These are phyloP conservation scores for Wickerhamomyces bovis DNA, from an alignment of 805 yeast species.

Conservation along the genomic window DNA sequence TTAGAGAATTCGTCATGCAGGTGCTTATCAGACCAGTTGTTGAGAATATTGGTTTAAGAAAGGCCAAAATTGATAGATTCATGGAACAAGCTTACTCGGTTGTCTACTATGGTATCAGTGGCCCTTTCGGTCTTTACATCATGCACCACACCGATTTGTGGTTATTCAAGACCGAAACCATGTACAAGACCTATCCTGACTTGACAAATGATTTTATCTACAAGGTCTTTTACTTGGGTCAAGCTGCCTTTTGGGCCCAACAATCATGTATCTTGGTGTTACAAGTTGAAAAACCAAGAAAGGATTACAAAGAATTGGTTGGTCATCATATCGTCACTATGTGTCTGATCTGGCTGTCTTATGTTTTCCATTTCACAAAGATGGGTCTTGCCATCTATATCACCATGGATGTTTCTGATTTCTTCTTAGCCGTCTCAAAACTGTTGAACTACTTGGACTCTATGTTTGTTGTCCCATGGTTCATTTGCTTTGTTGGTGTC, in stretches of 20 bases:
- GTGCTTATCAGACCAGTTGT: slow-evolving; percentile 72
- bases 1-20: slow-evolving; percentile 89
- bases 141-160: slow-evolving; percentile 82
- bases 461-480: slow-evolving; percentile 54
- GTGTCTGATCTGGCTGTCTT: slow-evolving; percentile 77
- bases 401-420: slow-evolving; percentile 95
- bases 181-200: slow-evolving; percentile 83
- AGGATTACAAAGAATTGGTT: slow-evolving; percentile 85
- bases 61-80: slow-evolving; percentile 65
- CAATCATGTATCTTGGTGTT: slow-evolving; percentile 78
- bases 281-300: slow-evolving; percentile 91
- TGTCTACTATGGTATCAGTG: slow-evolving; percentile 71
- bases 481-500: slow-evolving; percentile 54
- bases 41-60: slow-evolving; percentile 38
- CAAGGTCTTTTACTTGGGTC: slow-evolving; percentile 81
- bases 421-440: slow-evolving; percentile 79
- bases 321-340: slow-evolving; percentile 92
- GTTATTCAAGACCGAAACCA: slow-evolving; percentile 80
- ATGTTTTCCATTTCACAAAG: slow-evolving; percentile 93
- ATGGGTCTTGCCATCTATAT: slow-evolving; percentile 88
- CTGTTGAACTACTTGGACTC: slow-evolving; percentile 82
- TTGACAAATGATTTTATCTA: slow-evolving; percentile 58
- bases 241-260: slow-evolving; percentile 97
- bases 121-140: slow-evolving; percentile 84
- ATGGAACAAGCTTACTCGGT: slow-evolving; percentile 90